Conservation (phyloP, 768 basidiomycete genomes). For the Rhodosporidiobolus odoratus region DNA sequence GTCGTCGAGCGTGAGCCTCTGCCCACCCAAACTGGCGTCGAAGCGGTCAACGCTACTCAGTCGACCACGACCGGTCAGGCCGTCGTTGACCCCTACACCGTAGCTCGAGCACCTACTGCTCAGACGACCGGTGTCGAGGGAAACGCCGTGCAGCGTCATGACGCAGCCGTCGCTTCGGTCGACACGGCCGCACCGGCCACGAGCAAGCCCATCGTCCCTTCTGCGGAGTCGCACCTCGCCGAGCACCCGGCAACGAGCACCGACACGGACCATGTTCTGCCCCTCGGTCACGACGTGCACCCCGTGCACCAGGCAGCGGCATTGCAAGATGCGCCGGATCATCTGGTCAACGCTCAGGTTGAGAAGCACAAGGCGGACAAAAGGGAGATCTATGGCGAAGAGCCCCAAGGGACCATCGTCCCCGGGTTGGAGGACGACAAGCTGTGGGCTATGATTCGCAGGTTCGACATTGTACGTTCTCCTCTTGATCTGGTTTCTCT, state of each 20-base stretch:
- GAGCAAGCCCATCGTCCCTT: slow-evolving; percentile 23
- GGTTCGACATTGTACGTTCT: slow-evolving; percentile 46
- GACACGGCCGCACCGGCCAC: slow-evolving; percentile 9
- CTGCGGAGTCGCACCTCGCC: slow-evolving; percentile 28
- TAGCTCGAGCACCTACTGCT: slow-evolving; percentile 6
- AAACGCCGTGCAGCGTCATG: background rate
- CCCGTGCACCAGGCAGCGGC: slow-evolving; percentile 45
- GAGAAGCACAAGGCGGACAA: slow-evolving; percentile 49
- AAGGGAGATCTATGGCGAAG: slow-evolving; percentile 40
- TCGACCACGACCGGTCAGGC: background rate
- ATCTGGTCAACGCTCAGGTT: slow-evolving; percentile 44
- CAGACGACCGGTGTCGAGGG: background rate
- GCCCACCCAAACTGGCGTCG: background rate
- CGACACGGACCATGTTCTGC: slow-evolving; percentile 42
- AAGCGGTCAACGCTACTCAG: background rate
- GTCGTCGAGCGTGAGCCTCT: background rate
- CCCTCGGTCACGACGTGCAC: slow-evolving; percentile 44
- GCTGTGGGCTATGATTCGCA: slow-evolving; percentile 46
- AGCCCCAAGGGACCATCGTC: slow-evolving; percentile 45
- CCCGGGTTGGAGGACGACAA: slow-evolving; percentile 48
- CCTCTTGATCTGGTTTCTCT: background rate
- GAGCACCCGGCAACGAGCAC: slow-evolving; percentile 25
- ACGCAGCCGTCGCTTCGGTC: background rate
- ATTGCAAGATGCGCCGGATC: slow-evolving; percentile 43
- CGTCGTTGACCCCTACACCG: slow-evolving; percentile 10